These are phyloP conservation scores for Cinnamomum chago DNA, from an alignment of 164 flowering plant species.

Conservation along the genomic window DNA sequence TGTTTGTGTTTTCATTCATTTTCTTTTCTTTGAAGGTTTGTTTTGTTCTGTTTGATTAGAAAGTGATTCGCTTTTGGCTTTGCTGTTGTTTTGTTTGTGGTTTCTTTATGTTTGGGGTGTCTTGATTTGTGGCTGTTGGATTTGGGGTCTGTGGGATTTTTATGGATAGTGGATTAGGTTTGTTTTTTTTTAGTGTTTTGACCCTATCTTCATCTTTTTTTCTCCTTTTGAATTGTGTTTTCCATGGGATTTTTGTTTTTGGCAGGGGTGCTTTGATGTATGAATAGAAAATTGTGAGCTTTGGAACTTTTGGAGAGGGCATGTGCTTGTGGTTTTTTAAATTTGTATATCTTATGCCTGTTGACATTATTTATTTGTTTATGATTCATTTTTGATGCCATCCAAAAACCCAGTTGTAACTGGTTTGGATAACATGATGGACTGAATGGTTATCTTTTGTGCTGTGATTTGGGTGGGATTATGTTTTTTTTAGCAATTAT, in stretches of 20 bases:
- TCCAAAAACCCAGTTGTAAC: neutral
- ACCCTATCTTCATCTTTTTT: neutral
- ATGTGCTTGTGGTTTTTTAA: neutral
- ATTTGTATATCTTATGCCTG: neutral
- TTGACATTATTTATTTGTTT: neutral
- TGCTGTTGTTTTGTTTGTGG: neutral
- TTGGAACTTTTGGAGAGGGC: too few species aligned
- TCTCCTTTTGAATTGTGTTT: neutral
- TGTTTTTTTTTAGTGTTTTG: neutral
- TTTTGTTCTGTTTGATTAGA: neutral
- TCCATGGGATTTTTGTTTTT: neutral
- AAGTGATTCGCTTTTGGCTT: neutral
- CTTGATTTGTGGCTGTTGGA: neutral
- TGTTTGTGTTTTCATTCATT: slow-evolving; percentile 16
- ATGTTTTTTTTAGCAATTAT: neutral
- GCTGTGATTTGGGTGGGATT: neutral
- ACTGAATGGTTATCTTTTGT: neutral
- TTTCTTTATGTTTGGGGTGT: neutral
- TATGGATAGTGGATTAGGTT: slow-evolving; percentile 39
- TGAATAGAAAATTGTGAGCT: neutral
- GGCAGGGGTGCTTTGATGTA: neutral
- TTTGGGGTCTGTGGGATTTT: neutral
- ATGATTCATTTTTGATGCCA: neutral
- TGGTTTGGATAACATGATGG: neutral
- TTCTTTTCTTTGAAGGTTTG: neutral